phyloP scores from a whole-genome alignment of 2,329 filamentous ascomycete species.

The Colletotrichum horii region DNA sequence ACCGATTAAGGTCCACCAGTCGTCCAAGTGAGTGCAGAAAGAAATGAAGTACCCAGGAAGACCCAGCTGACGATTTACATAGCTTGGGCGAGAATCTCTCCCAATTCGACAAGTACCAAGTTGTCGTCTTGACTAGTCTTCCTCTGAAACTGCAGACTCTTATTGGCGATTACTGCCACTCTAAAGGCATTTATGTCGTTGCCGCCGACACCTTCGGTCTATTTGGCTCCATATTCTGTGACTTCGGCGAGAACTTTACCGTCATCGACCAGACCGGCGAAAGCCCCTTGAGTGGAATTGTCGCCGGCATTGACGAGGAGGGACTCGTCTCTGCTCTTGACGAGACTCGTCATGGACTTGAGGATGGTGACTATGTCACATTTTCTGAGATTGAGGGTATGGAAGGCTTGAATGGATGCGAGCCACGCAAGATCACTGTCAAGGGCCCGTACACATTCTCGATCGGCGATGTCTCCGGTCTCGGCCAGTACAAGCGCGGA shows the following conservation, averaged over 20 bases:
- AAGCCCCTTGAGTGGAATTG: slow-evolving; percentile 83
- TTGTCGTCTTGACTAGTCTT: slow-evolving; percentile 87
- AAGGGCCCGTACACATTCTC: slow-evolving; percentile 98
- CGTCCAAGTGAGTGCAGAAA: slow-evolving; percentile 48
- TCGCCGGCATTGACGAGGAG: slow-evolving; percentile 87
- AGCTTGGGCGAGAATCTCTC: slow-evolving; percentile 78
- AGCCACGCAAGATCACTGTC: slow-evolving; percentile 88
- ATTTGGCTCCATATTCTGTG: slow-evolving; percentile 95
- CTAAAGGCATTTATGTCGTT: slow-evolving; percentile 90
- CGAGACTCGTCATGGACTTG: slow-evolving; percentile 91
- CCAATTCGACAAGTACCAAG: slow-evolving; percentile 89
- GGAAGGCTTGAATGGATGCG: slow-evolving; percentile 82
- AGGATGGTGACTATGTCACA: slow-evolving; percentile 95
- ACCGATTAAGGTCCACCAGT: slow-evolving; percentile 79
- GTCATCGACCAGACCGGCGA: slow-evolving; percentile 91
- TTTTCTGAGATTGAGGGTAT: slow-evolving; percentile 94
- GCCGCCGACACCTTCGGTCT: slow-evolving; percentile 90
- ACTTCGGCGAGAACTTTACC: slow-evolving; percentile 94
- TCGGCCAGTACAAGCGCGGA: slow-evolving; percentile 87
- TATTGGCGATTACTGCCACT: slow-evolving; percentile 92
- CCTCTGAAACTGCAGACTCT: slow-evolving; percentile 79
- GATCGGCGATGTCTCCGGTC: slow-evolving; percentile 87
- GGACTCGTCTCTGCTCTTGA: slow-evolving; percentile 92
- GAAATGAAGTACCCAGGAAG: neutral
- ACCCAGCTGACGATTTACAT: slow-evolving; percentile 20